phyloP scores from a whole-genome alignment of 2,329 filamentous ascomycete genomes.

The Cylindrodendrum hubeiense region DNA sequence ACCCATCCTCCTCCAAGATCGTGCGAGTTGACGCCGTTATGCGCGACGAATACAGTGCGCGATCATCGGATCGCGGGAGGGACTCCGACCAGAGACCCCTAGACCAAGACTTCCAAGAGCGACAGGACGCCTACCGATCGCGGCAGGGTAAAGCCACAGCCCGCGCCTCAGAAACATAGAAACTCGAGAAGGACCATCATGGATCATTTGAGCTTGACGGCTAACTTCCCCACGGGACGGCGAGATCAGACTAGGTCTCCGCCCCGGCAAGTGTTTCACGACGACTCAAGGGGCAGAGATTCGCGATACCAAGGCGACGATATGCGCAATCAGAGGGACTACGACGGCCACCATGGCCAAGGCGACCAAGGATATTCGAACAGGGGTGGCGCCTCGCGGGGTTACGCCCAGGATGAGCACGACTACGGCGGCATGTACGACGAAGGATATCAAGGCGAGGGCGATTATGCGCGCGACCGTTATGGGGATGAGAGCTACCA shows the following conservation, averaged over 20 bases:
- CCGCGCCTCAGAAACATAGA: constrained; percentile 47
- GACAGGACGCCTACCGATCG: constrained; percentile 58
- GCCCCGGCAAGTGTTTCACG: constrained; percentile 53
- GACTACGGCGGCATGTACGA: constrained; percentile 56
- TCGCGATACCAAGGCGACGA: constrained; percentile 42
- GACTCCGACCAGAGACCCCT: constrained; percentile 41
- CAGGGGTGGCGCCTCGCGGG: constrained; percentile 38
- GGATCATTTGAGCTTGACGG: constrained; percentile 51
- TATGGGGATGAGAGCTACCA: constrained; percentile 36
- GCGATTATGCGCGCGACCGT: constrained; percentile 36
- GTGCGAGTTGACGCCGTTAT: constrained; percentile 50
- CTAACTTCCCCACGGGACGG: constrained; percentile 61
- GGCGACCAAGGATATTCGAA: constrained; percentile 44
- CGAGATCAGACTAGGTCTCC: constrained; percentile 60
- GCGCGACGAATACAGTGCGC: constrained; percentile 57
- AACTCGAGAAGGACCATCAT: constrained; percentile 42
- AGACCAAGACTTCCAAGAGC: constrained; percentile 42
- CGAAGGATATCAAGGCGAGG: constrained; percentile 49
- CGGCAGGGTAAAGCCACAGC: constrained; percentile 63
- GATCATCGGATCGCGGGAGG: constrained; percentile 47
- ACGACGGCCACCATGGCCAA: constrained; percentile 42
- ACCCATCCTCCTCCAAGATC: constrained; percentile 2
- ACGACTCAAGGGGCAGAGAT: constrained; percentile 49
- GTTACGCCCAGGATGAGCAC: constrained; percentile 45
- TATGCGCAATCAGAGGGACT: constrained; percentile 39